Conservation (phyloP, 192 early-diverging fungal genomes). For the Funneliformis mosseae region DNA sequence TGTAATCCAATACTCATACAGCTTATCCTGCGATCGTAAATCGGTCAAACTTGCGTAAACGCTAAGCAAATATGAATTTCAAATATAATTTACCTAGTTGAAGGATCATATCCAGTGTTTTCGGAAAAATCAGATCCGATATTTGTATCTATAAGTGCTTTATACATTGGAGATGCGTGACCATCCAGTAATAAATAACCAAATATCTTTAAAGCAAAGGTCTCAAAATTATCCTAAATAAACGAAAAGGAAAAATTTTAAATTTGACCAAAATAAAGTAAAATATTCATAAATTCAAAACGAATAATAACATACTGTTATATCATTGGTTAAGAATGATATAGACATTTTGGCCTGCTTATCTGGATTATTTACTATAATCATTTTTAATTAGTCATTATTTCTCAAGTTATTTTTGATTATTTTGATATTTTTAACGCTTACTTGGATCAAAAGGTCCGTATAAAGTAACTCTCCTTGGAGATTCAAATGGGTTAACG, state of each 20-base stretch:
- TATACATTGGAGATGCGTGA: slow-evolving; percentile 89
- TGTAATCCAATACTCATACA: slow-evolving; percentile 88
- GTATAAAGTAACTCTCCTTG: slow-evolving; percentile 48
- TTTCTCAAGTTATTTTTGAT: neutral
- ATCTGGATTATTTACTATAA: slow-evolving; percentile 64
- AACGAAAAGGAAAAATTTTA: neutral
- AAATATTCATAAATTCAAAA: neutral
- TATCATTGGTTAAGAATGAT: slow-evolving; percentile 73
- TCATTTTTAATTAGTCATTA: neutral
- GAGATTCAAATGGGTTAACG: slow-evolving; percentile 52
- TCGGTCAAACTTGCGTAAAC: neutral
- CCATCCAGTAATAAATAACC: slow-evolving; percentile 85
- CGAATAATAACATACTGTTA: slow-evolving; percentile 45
- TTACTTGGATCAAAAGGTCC: slow-evolving; percentile 75
- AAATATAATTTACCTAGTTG: slow-evolving; percentile 48
- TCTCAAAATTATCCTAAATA: slow-evolving; percentile 77
- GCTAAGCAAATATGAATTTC: too few species aligned
- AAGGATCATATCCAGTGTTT: slow-evolving; percentile 88
- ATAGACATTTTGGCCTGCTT: slow-evolving; percentile 82
- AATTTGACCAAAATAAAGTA: neutral
- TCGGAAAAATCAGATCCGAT: slow-evolving; percentile 88
- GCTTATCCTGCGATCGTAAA: slow-evolving; percentile 49
- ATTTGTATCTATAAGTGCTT: slow-evolving; percentile 88
- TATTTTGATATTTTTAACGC: neutral
- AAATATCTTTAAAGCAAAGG: slow-evolving; percentile 81